Evolutionary conservation across 2,329 filamentous ascomycete species (phyloP), one percentile per base, ranked within the genome.

Genomic region (Chrysosporium queenslandicum): DNA sequence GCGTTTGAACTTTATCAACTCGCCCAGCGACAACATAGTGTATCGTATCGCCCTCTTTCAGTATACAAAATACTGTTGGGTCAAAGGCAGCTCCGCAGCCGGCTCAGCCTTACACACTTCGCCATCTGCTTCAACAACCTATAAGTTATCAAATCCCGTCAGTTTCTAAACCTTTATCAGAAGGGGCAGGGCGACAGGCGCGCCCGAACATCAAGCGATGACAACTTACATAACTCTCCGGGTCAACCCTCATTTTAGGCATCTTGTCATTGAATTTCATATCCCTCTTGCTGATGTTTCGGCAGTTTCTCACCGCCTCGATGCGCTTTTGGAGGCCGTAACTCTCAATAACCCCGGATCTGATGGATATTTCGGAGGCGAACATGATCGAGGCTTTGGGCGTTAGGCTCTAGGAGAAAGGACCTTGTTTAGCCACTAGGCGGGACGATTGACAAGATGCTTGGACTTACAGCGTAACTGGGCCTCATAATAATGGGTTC

Each of bases 161-260:
- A 37, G 34, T 5, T n/a, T 37, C n/a, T 14, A 2, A 9, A 4
- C 32, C 32, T 14, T n/a, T 37, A 6, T 4, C 32, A 9, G 7
- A 3, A 12, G 32, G 3, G 14, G 5, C 32, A 34, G 12, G 7
- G 14, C 32, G 14, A n/a, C 4, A 34, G 7, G 4, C 32, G 8
- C 12, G 32, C 32, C 4, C 7, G n/a, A 27, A 25, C 2, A 36
- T 12, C 4, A 37, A 37, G 18, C 6, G 14, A 5, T 23, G 2
- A 16, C 1, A 20, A 43, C 74, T 71, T 60, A 77, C 72, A 72
- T 96, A 97, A 63, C 79, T 83, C 76, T 97, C 91, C 4, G 91
- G 86, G 67, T 97, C 90, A 55, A 97, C 90, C 61, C 75, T 82
- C 87, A 97, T 96, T 71, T 77, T 81, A 12, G 91, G 91, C 80